These are phyloP conservation scores for Rutstroemia sp. DNA, from an alignment of 2,329 filamentous ascomycete species.

Conservation along the genomic window DNA sequence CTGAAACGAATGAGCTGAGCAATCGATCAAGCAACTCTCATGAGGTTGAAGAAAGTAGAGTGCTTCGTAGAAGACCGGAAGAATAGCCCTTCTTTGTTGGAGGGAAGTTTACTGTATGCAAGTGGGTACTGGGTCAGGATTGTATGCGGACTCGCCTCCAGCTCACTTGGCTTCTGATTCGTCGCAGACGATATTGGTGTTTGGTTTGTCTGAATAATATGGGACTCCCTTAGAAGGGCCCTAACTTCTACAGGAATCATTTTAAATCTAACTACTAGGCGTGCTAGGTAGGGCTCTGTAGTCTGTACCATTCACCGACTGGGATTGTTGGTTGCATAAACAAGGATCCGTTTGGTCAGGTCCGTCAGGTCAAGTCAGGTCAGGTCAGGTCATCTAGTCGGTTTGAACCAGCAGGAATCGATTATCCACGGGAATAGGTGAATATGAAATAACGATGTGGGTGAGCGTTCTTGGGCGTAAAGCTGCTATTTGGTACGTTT, in stretches of 20 bases:
- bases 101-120: background rate
- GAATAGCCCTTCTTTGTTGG: background rate
- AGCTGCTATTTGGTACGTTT: too few species aligned
- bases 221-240: background rate
- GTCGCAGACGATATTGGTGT: background rate
- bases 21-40: background rate
- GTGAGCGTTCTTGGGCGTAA: too few species aligned
- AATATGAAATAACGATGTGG: too few species aligned
- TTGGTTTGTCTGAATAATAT: constrained; percentile 6
- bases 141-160: constrained; percentile 1
- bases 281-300: background rate
- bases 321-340: background rate
- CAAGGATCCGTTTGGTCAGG: background rate
- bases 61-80: background rate
- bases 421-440: too few species aligned
- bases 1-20: background rate
- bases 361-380: background rate
- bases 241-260: background rate
- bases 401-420: background rate
- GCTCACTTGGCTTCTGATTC: constrained; percentile 2
- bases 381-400: background rate
- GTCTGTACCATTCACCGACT: background rate
- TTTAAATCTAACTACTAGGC: too few species aligned
- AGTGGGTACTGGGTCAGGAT: background rate
- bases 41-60: background rate